These are phyloP conservation scores for Salix viminalis DNA, from an alignment of 345 rosid species.

Conservation along the genomic window DNA sequence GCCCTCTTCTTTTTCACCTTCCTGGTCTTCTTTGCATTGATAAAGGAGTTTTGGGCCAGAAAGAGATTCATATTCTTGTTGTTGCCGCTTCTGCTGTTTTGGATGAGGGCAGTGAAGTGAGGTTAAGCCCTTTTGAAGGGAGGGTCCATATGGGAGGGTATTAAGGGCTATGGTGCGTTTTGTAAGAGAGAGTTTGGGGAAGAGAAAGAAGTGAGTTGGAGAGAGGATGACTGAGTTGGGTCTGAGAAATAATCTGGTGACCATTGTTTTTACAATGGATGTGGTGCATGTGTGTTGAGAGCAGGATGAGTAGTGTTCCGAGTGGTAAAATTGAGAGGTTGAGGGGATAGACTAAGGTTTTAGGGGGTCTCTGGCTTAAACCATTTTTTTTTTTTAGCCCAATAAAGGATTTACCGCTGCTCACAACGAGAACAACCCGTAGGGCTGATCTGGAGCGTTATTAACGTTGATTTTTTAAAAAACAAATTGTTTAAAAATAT, in stretches of 20 bases:
- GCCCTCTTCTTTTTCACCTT: constrained; percentile 15
- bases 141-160: constrained; percentile 61
- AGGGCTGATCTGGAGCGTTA: too few species aligned
- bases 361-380: too few species aligned
- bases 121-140: constrained; percentile 61
- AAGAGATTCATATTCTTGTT: background rate
- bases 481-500: too few species aligned
- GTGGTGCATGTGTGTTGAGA: background rate
- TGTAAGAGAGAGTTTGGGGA: constrained; percentile 26
- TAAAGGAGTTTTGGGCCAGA: background rate
- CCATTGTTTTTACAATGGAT: constrained; percentile 23
- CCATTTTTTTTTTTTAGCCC: too few species aligned
- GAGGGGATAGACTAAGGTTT: too few species aligned
- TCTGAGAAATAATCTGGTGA: constrained; percentile 41
- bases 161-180: constrained; percentile 1
- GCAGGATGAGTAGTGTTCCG: too few species aligned
- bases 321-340: too few species aligned
- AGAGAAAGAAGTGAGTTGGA: constrained; percentile 24
- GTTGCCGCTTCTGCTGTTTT: constrained; percentile 10
- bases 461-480: too few species aligned
- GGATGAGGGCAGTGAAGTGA: constrained; percentile 13
- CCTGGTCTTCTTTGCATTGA: constrained; percentile 15
- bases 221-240: constrained; percentile 27
- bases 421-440: too few species aligned
- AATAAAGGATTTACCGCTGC: too few species aligned